Evolutionary conservation across 2,329 filamentous ascomycete genomes (phyloP).

Genomic region (Ceratocystis papillata): DNA sequence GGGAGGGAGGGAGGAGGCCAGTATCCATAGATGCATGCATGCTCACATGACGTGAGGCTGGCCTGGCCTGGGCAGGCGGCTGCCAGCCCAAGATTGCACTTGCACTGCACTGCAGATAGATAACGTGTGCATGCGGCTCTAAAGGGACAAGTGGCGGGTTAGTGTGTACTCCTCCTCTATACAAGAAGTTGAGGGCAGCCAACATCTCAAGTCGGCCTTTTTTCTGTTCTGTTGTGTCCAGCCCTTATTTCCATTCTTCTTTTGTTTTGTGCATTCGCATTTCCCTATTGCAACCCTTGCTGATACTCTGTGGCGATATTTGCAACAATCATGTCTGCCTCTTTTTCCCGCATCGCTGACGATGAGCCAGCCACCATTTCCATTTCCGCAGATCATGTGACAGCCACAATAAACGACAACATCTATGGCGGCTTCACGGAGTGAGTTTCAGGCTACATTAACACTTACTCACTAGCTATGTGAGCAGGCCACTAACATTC

Average conservation of each 20-base stretch:
- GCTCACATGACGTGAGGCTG: not conserved
- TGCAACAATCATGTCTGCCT: conserved; percentile 42
- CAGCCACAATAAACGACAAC: conserved; percentile 67
- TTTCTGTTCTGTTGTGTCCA: not conserved
- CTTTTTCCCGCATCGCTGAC: conserved; percentile 57
- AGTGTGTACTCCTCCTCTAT: not conserved
- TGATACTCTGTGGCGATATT: not conserved
- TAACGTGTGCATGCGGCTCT: not conserved
- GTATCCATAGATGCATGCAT: not conserved
- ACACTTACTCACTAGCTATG: not conserved
- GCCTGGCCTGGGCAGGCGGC: no score
- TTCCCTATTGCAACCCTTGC: not conserved
- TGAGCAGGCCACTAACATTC: not conserved
- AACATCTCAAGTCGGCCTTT: not conserved
- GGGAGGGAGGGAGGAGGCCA: not conserved
- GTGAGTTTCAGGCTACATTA: conserved; percentile 37
- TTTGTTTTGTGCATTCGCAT: not conserved
- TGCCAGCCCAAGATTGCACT: not conserved
- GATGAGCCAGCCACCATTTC: conserved; percentile 52
- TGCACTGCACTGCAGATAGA: not conserved
- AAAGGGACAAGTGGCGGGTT: not conserved
- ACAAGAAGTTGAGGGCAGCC: conserved; percentile 10
- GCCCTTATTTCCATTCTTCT: not conserved
- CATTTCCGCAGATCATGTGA: conserved; percentile 50
- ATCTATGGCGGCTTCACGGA: conserved; percentile 80